phyloP scores from a whole-genome alignment of 805 yeast genomes.

The Saccharomycopsis olivae region DNA sequence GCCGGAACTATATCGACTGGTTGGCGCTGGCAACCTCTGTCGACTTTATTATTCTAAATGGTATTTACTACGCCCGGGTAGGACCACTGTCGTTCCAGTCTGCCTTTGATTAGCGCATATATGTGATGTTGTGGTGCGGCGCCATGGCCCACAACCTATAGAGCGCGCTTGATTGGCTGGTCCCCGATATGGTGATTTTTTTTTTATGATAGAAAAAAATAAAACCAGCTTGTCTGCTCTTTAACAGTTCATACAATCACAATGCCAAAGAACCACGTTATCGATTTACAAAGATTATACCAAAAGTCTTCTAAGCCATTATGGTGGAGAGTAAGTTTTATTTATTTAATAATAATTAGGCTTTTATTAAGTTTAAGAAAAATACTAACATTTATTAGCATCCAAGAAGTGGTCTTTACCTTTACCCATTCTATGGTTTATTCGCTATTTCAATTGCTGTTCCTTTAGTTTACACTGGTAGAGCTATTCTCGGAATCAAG shows the following conservation, averaged over 20 bases:
- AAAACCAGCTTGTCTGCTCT: no score
- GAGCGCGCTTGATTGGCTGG: no score
- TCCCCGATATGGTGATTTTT: constrained; percentile 6
- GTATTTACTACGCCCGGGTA: no score
- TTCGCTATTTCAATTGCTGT: constrained; percentile 48
- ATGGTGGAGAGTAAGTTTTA: constrained; percentile 32
- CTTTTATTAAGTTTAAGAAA: no score
- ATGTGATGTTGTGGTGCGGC: no score
- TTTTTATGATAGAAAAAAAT: neutral
- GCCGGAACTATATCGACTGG: constrained; percentile 28
- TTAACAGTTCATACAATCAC: neutral
- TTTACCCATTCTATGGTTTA: constrained; percentile 63
- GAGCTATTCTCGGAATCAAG: constrained; percentile 65
- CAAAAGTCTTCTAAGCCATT: constrained; percentile 48
- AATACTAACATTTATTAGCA: constrained; percentile 21
- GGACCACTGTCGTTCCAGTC: no score
- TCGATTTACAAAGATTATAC: constrained; percentile 49
- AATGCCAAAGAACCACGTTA: constrained; percentile 28
- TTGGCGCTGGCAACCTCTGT: no score
- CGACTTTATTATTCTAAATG: no score
- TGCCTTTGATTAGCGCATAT: no score
- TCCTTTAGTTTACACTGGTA: constrained; percentile 55
- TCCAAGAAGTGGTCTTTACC: constrained; percentile 52
- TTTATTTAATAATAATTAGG: no score
- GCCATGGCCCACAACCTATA: no score